A percentile compares a stretch with the other conserved stretches of the same genome.
Conservation (phyloP, 208 protist species). For the Leishmania turanica region DNA sequence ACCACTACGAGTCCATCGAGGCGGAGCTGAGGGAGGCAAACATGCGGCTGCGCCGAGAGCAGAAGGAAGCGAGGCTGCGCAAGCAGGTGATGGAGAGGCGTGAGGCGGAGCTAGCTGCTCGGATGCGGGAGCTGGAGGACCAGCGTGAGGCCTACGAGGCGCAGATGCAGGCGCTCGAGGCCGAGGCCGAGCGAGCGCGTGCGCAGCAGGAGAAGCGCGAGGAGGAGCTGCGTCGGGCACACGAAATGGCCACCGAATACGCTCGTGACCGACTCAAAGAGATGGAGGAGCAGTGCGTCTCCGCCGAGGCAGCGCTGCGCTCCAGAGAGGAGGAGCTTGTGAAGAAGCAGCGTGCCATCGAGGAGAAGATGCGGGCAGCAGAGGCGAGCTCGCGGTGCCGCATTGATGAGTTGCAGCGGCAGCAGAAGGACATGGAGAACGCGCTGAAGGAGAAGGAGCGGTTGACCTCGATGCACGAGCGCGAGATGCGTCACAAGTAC, state of each 20-base stretch:
- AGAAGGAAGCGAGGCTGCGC: slow-evolving; percentile 43
- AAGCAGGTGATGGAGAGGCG: slow-evolving; percentile 54
- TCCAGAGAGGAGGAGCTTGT: slow-evolving; percentile 47
- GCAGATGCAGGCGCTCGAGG: slow-evolving; percentile 72
- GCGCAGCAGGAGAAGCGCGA: slow-evolving; percentile 52
- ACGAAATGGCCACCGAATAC: slow-evolving; percentile 35
- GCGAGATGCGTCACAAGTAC: slow-evolving; percentile 43
- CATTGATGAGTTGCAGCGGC: slow-evolving; percentile 56
- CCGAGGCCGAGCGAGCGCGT: slow-evolving; percentile 47
- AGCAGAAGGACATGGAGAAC: slow-evolving; percentile 51
- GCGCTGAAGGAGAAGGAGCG: slow-evolving; percentile 55
- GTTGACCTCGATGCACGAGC: slow-evolving; percentile 39
- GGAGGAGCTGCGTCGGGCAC: slow-evolving; percentile 43
- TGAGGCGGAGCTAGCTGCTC: slow-evolving; percentile 54
- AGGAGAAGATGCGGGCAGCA: slow-evolving; percentile 48
- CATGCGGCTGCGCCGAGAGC: slow-evolving; percentile 50
- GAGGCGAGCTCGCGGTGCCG: slow-evolving; percentile 46
- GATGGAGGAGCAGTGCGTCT: slow-evolving; percentile 54
- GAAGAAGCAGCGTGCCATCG: slow-evolving; percentile 45
- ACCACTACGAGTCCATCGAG: slow-evolving; percentile 45
- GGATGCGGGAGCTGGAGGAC: slow-evolving; percentile 59
- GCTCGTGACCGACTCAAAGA: slow-evolving; percentile 46
- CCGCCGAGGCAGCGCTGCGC: slow-evolving; percentile 46
- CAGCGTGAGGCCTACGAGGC: slow-evolving; percentile 62
- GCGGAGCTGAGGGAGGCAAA: slow-evolving; percentile 53